Evolutionary conservation across 352 stramenopile genomes (phyloP).

Genomic region (Globisporangium splendens): DNA sequence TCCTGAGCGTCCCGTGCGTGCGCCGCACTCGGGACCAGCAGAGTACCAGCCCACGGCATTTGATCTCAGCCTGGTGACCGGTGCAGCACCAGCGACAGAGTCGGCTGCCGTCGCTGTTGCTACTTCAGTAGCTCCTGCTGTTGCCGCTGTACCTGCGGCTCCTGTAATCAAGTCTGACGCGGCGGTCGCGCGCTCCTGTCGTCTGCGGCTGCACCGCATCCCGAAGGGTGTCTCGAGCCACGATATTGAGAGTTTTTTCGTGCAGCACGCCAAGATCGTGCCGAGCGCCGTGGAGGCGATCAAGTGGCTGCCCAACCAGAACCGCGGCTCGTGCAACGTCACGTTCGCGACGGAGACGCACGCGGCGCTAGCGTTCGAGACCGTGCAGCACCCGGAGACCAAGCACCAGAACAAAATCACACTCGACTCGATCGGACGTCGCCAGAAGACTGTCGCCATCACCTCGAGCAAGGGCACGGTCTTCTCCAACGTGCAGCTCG

Average conservation of each 20-base stretch:
- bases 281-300: constrained; percentile 66
- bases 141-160: no score
- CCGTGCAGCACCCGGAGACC: constrained; percentile 24
- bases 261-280: constrained; percentile 56
- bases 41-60: constrained; percentile 47
- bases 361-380: constrained; percentile 65
- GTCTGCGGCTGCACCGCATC: constrained; percentile 73
- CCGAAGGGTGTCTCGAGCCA: constrained; percentile 51
- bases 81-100: constrained; percentile 2
- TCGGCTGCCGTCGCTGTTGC: constrained; percentile 11
- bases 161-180: constrained; percentile 20
- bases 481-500: constrained; percentile 65
- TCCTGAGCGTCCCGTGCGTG: background rate
- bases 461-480: constrained; percentile 54
- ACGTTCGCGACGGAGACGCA: constrained; percentile 68
- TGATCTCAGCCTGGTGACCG: constrained; percentile 11
- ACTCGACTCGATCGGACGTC: constrained; percentile 60
- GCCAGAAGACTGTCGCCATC: constrained; percentile 68
- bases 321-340: constrained; percentile 63
- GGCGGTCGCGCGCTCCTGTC: constrained; percentile 54
- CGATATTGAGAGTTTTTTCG: constrained; percentile 75
- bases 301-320: constrained; percentile 53
- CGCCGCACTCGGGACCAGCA: constrained; percentile 28
- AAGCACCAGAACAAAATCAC: constrained; percentile 30
- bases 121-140: background rate